Percentiles rank a stretch among this genome's conserved stretches.
Evolutionary conservation across 768 basidiomycete species (phyloP).

Genomic region (Mycena leptocephala): DNA sequence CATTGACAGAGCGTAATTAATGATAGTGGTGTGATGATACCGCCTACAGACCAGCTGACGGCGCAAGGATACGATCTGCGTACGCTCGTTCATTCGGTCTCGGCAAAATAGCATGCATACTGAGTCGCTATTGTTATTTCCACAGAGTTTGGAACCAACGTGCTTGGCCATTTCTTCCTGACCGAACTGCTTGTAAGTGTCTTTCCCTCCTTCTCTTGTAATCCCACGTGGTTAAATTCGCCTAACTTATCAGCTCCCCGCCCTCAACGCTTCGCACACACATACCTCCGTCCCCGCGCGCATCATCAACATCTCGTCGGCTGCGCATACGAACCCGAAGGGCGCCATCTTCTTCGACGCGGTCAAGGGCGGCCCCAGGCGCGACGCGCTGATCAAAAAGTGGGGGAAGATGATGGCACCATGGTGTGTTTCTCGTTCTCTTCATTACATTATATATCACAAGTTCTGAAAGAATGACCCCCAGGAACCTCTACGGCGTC

Average conservation of each 20-base stretch:
- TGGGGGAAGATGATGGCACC: conserved; percentile 14
- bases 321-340: not conserved
- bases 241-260: conserved; percentile 16
- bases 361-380: conserved; percentile 9
- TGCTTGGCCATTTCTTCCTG: conserved; percentile 46
- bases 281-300: conserved; percentile 18
- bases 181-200: conserved; percentile 42
- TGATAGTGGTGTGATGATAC: conserved; percentile 56
- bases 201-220: not conserved
- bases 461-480: not conserved
- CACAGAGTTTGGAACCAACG: conserved; percentile 57
- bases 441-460: not conserved
- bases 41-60: conserved; percentile 48
- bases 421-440: not conserved
- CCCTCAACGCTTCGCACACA: conserved; percentile 5
- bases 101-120: not conserved
- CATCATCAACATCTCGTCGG: conserved; percentile 24
- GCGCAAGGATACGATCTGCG: conserved; percentile 55
- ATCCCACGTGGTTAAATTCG: not conserved
- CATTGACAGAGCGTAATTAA: not conserved
- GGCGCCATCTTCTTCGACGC: not conserved
- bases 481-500: conserved; percentile 24
- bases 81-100: not conserved
- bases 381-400: conserved; percentile 27
- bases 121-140: not conserved